A percentile compares a stretch with the other conserved stretches of the same genome.
Evolutionary conservation across 371 early-diverging fungal species (phyloP).

Genomic region (Syncephalis plumigaleata): DNA sequence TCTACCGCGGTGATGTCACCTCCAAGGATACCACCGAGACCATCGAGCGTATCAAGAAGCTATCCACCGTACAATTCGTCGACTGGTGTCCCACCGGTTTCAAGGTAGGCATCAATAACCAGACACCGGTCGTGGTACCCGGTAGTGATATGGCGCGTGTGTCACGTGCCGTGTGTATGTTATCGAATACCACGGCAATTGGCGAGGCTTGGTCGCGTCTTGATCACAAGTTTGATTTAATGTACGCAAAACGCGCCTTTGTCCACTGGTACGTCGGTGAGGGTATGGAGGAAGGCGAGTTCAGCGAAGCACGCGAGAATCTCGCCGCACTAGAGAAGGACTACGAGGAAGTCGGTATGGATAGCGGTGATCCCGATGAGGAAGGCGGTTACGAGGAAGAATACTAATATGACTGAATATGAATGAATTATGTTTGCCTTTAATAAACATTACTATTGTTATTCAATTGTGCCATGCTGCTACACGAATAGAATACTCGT

Average conservation of each 20-base stretch:
- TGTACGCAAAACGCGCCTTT: slow-evolving; percentile 97
- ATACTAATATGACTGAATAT: too few species aligned
- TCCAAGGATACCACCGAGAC: slow-evolving; percentile 28
- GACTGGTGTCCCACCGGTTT: slow-evolving; percentile 98
- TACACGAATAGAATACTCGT: too few species aligned
- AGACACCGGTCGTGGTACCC: slow-evolving; percentile 75
- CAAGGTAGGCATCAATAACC: slow-evolving; percentile 93
- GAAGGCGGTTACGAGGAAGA: slow-evolving; percentile 8
- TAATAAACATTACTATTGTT: too few species aligned
- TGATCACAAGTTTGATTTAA: slow-evolving; percentile 90
- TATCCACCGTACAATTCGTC: slow-evolving; percentile 85
- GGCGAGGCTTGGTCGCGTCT: slow-evolving; percentile 93
- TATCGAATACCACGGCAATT: slow-evolving; percentile 93
- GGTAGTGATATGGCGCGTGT: slow-evolving; percentile 89
- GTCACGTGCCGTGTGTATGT: slow-evolving; percentile 85
- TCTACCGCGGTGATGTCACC: slow-evolving; percentile 88
- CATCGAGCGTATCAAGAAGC: slow-evolving; percentile 77
- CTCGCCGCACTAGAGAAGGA: slow-evolving; percentile 98
- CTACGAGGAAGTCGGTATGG: slow-evolving; percentile 86
- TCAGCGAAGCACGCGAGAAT: slow-evolving; percentile 99
- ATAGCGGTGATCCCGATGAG: slow-evolving; percentile 5
- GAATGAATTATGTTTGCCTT: too few species aligned
- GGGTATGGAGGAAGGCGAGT: slow-evolving; percentile 98
- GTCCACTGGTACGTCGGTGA: slow-evolving; percentile 99
- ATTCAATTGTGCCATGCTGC: too few species aligned